Evolutionary conservation across 305 asterid species (phyloP).

Genomic region (Fraxinus sp.): DNA sequence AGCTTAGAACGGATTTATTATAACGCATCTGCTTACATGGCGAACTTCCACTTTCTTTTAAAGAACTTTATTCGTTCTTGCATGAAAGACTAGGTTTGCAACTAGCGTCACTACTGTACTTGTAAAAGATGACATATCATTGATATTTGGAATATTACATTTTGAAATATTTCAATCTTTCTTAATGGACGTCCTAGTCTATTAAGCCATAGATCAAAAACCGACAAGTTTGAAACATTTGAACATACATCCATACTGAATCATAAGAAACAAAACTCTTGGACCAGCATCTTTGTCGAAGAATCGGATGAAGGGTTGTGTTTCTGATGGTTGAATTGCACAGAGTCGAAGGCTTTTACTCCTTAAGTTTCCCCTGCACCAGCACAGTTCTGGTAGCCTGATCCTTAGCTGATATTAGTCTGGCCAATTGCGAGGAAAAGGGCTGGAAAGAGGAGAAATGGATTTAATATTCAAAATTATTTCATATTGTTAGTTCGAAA

Average conservation of each 20-base stretch:
- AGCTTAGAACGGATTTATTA: not conserved
- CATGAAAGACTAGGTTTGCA: not conserved
- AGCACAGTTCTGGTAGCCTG: constrained; percentile 1
- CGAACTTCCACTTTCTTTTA: not conserved
- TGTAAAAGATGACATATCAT: not conserved
- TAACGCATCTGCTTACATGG: not conserved
- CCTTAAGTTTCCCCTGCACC: not conserved
- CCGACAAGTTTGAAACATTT: not conserved
- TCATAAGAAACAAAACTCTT: not conserved
- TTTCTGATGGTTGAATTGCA: not conserved
- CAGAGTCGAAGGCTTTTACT: not conserved
- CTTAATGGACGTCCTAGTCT: not conserved
- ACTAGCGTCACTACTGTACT: not conserved
- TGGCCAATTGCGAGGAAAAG: not conserved
- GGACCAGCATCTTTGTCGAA: not conserved
- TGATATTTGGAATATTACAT: not conserved
- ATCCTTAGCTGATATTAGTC: not conserved
- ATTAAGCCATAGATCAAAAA: not conserved
- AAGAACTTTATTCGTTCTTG: not conserved
- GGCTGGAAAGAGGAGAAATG: not conserved
- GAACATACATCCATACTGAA: not conserved
- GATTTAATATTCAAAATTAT: not conserved
- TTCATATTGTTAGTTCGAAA: not conserved
- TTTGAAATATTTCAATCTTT: not conserved
- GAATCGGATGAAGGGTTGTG: not conserved